Evolutionary conservation across 2,329 filamentous ascomycete species (phyloP), one percentile per base, ranked within the genome.

Genomic region (Aspergillus awamori): DNA sequence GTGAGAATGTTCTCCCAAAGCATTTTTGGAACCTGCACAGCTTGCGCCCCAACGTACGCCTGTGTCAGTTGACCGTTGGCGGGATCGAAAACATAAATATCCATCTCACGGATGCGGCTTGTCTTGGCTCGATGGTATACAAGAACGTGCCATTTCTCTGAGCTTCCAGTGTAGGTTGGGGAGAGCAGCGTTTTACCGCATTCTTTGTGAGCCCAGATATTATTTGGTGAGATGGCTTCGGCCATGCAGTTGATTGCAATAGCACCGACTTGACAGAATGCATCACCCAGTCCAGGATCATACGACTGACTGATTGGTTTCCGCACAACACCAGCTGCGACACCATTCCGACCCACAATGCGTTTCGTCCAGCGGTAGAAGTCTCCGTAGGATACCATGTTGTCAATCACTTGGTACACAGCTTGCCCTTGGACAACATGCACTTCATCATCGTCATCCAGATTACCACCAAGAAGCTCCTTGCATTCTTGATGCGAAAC

Each of bases 171-270:
- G 26, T 26, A 26, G 26, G 4, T 26, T 26, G 36, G 36, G 15
- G 36, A 39, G 36, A 11, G 36, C 11, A 39, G 10, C 36, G 11
- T 13, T 39, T n/a, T 11, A 4, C 15, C 15, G 39, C 39, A 41
- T 41, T 17, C 39, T 7, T 17, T 41, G 41, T 61, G 61, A 33
- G 74, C 69, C 33, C 69, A 59, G 0, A 69, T 70, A n/a, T 56
- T 69, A 2, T 70, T 66, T 26, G 76, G 67, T 30, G 63, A 76
- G 53, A 76, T 69, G 4, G 72, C 67, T n/a, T 73, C 67, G 4
- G 65, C 69, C 70, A 76, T 70, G 43, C 68, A 73, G 59, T 78
- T 78, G 3, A 72, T 70, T 36, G 69, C 71, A 5, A 79, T 70
- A 0, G 77, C 74, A 7, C 72, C 73, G 6, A 56, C 53, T 39